Evolutionary conservation across 306 rosid genomes (phyloP).

Genomic region (Trifolium dubium): DNA sequence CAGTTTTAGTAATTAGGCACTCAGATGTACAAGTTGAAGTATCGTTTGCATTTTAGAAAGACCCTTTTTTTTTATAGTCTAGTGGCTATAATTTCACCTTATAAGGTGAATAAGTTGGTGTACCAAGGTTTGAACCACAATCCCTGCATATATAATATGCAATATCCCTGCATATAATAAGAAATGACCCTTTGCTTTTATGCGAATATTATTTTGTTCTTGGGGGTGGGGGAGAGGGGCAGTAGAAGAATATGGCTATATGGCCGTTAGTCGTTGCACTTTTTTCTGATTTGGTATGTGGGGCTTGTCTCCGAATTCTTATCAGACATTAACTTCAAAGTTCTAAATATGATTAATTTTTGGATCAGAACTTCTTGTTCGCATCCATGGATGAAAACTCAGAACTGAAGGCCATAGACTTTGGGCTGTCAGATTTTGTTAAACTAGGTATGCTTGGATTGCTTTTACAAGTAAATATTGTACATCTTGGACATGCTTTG

Average conservation of each 20-base stretch:
- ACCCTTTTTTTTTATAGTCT: too few relatives aligned
- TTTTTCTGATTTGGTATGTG: slow-evolving; percentile 25
- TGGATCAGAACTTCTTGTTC: slow-evolving; percentile 84
- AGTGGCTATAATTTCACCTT: too few relatives aligned
- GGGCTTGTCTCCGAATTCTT: slow-evolving; percentile 10
- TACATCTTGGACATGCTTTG: slow-evolving; percentile 21
- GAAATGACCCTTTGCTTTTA: slow-evolving; percentile 8
- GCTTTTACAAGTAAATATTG: neutral
- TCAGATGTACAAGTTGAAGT: slow-evolving; percentile 12
- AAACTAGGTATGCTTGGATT: slow-evolving; percentile 67
- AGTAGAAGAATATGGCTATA: slow-evolving; percentile 11
- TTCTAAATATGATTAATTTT: slow-evolving; percentile 40
- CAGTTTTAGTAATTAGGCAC: neutral
- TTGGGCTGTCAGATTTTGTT: slow-evolving; percentile 95
- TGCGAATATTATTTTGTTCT: slow-evolving; percentile 11
- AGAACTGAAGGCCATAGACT: slow-evolving; percentile 91
- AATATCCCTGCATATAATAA: too few relatives aligned
- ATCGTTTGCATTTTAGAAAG: slow-evolving; percentile 7
- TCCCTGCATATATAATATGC: too few relatives aligned
- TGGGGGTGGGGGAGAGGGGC: neutral
- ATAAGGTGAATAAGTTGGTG: too few relatives aligned
- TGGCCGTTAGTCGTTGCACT: slow-evolving; percentile 38
- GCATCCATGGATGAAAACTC: slow-evolving; percentile 79
- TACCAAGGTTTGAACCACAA: too few relatives aligned
- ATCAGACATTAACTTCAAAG: slow-evolving; percentile 34